Evolutionary conservation across 495 filamentous ascomycete genomes (phyloP).

Genomic region (Aspergillus campestris): DNA sequence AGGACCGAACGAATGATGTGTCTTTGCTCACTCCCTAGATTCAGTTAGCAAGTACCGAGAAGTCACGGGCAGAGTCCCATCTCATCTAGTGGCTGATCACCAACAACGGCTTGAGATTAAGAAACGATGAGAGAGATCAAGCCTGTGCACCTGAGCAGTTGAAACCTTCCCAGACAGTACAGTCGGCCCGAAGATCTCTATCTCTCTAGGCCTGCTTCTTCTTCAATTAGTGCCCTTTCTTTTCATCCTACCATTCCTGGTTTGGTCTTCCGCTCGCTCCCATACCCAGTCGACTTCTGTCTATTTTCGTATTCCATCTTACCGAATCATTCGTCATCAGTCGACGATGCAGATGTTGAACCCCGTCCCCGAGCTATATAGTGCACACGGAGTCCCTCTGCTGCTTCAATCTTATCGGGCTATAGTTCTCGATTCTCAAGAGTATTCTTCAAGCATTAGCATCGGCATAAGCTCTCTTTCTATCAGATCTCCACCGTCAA

Average conservation of each 20-base stretch:
- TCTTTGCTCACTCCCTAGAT: neutral
- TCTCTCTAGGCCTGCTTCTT: slow-evolving; percentile 7
- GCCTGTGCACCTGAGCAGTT: neutral
- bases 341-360: too few relatives aligned
- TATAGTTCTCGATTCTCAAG: too few relatives aligned
- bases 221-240: slow-evolving; percentile 1
- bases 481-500: too few relatives aligned
- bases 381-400: too few relatives aligned
- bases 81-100: slow-evolving; percentile 5
- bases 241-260: neutral
- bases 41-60: neutral
- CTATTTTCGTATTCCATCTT: too few relatives aligned
- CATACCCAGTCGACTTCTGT: too few relatives aligned
- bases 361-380: too few relatives aligned
- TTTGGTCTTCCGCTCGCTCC: too few relatives aligned
- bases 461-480: too few relatives aligned
- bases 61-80: slow-evolving; percentile 5
- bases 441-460: too few relatives aligned
- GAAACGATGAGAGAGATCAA: neutral
- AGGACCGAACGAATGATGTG: neutral
- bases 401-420: too few relatives aligned
- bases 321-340: too few relatives aligned
- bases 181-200: slow-evolving; percentile 12
- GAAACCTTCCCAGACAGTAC: slow-evolving; percentile 1
- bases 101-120: neutral